Conservation (phyloP, 2,329 filamentous ascomycete genomes). For the Calonectria pseudoturangicola region DNA sequence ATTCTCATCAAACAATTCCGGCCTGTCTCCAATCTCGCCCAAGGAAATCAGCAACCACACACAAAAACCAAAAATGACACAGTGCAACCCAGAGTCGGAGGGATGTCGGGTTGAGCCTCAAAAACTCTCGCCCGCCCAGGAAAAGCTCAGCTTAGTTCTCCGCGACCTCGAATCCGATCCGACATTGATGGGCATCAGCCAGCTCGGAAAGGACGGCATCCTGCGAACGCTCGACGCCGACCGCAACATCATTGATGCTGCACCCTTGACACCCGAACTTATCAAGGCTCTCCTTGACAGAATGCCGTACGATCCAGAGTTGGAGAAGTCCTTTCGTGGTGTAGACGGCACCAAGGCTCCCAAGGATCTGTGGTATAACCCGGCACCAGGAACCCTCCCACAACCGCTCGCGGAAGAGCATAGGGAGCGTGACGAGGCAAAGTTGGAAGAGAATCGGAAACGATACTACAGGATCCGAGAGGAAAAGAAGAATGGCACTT, state of each 20-base stretch:
- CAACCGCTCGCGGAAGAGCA: neutral
- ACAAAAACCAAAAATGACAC: neutral
- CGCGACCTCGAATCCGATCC: neutral
- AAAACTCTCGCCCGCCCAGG: neutral
- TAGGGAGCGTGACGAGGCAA: neutral
- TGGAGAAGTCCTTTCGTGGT: constrained; percentile 34
- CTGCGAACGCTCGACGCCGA: constrained; percentile 44
- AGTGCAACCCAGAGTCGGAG: neutral
- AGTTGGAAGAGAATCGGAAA: neutral
- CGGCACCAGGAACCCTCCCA: neutral
- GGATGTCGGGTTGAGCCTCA: neutral
- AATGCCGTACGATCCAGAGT: constrained; percentile 31
- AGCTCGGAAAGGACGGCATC: constrained; percentile 45
- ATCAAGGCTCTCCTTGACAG: constrained; percentile 47
- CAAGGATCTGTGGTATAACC: constrained; percentile 3
- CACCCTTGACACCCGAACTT: constrained; percentile 26
- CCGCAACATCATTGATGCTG: constrained; percentile 44
- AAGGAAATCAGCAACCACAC: neutral
- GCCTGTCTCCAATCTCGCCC: too few relatives aligned
- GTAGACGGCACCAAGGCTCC: constrained; percentile 58
- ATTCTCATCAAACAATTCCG: neutral
- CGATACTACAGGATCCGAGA: neutral
- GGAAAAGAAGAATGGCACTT: neutral
- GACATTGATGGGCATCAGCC: constrained; percentile 30
- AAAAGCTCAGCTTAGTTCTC: neutral